phyloP scores from a whole-genome alignment of 2,329 filamentous ascomycete species.

The Chaetomiaceae sp. region DNA sequence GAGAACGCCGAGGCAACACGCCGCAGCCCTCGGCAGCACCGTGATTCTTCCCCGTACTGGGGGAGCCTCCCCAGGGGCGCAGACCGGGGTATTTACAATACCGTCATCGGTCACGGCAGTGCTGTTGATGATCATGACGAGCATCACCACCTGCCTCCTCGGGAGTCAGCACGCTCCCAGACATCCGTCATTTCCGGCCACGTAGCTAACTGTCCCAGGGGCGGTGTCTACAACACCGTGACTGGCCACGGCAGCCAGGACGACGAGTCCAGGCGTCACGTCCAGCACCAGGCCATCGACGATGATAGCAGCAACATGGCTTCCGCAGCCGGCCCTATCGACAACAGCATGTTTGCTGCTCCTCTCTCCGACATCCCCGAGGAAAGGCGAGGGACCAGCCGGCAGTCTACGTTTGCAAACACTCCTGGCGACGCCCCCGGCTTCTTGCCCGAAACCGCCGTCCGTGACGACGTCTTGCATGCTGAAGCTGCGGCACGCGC shows the following conservation, averaged over 20 bases:
- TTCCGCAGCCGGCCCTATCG: background rate
- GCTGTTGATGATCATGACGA: slow-evolving; percentile 2
- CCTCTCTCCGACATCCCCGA: slow-evolving; percentile 17
- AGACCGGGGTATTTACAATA: slow-evolving; percentile 24
- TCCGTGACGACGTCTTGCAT: slow-evolving; percentile 9
- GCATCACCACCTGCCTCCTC: slow-evolving; percentile 3
- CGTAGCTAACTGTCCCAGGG: slow-evolving; percentile 9
- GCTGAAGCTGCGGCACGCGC: slow-evolving; percentile 1
- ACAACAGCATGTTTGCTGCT: background rate
- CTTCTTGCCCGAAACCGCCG: slow-evolving; percentile 11
- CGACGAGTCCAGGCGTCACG: slow-evolving; percentile 16
- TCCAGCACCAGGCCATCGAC: background rate
- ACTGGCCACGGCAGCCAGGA: slow-evolving; percentile 23
- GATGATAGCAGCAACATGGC: background rate
- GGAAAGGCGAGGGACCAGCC: background rate
- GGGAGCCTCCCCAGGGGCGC: slow-evolving; percentile 23
- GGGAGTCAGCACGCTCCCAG: slow-evolving; percentile 1
- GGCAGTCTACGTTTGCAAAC: background rate
- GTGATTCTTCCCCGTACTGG: slow-evolving; percentile 21
- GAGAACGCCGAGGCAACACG: background rate
- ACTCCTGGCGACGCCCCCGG: background rate
- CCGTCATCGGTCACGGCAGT: slow-evolving; percentile 19
- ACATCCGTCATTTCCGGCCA: background rate
- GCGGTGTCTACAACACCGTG: slow-evolving; percentile 18
- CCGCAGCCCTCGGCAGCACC: background rate